Evolutionary conservation across 2,329 filamentous ascomycete species (phyloP), one percentile per base, ranked within the genome.

Genomic region (Claviceps humidiphila): DNA sequence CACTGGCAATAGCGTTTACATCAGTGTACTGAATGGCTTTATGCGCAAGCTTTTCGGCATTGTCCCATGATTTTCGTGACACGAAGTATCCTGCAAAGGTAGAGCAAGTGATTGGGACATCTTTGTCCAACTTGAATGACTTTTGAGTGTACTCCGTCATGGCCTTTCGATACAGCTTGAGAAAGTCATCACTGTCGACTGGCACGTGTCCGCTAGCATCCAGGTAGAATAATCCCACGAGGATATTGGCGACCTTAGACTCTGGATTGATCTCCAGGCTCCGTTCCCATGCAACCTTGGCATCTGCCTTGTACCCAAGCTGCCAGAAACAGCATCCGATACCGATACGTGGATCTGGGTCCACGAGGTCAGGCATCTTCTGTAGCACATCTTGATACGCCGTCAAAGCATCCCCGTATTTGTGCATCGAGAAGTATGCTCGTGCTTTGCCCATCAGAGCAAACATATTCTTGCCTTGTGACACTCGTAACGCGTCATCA

Each of bases 301-400:
- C 93, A 61, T 95, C 89, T 38, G 95, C 88, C 67, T 94, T 96
- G 73, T 88, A 89, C 11, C 90, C 90, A 30, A 98, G 76, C 67
- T 95, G 88, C 93, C 94, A 98, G 66, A 96, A 85, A 72, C 93
- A 98, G 68, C 89, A 93, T 46, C 93, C 93, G 62, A 98, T 91
- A 52, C 93, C 93, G 59, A 98, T 91, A 60, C 94, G 81, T 59
- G 93, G 94, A 67, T 98, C 93, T 0, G 93, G 93, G 62, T 98
- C 93, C 43, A 86, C 81, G 62, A 97, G 76, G 58, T 88, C 82
- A 2, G 93, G 93, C 73, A 90, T 89, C 67, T 86, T 89, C 60
- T 82, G 76, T 49, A 98, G 72, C 16, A 89, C 89, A 54, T 88
- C 85, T 69, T 98, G 93, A 65, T 97, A 98, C 24, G 80, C 76